Evolutionary conservation across 1,139 yeast genomes (phyloP).

Genomic region (Williopsis jadinii): DNA sequence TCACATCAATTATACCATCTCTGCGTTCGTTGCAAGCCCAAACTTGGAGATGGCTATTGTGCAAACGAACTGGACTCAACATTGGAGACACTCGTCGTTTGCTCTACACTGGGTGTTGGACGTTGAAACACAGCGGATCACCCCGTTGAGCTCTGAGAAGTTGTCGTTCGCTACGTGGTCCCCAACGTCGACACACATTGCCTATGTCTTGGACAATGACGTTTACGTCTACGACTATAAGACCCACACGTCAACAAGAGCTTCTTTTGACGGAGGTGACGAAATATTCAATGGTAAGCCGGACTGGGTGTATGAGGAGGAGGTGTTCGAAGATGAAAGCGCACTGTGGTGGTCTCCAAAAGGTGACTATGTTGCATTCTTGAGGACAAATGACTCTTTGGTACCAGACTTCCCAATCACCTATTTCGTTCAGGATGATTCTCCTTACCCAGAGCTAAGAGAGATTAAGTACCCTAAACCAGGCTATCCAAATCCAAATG

Average conservation of each 20-base stretch:
- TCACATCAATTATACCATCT: conserved; percentile 39
- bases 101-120: conserved; percentile 65
- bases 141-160: conserved; percentile 34
- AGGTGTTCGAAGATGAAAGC: conserved; percentile 59
- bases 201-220: conserved; percentile 66
- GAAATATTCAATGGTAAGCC: conserved; percentile 85
- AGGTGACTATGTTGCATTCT: conserved; percentile 57
- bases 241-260: conserved; percentile 34
- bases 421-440: conserved; percentile 49
- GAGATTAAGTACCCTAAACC: conserved; percentile 86
- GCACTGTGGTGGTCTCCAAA: conserved; percentile 90
- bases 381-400: conserved; percentile 64
- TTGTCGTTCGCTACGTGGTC: conserved; percentile 65
- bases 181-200: conserved; percentile 62
- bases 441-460: conserved; percentile 59
- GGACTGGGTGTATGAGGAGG: conserved; percentile 98
- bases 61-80: conserved; percentile 47
- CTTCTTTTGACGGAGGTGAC: conserved; percentile 65
- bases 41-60: conserved; percentile 51
- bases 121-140: conserved; percentile 28
- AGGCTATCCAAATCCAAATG: conserved; percentile 71
- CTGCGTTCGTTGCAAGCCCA: conserved; percentile 54
- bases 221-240: conserved; percentile 46
- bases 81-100: conserved; percentile 80
- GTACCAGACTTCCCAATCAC: conserved; percentile 72